Base-by-base conservation (phyloP, 352 stramenopile species). In the Pythium phragmiticola region DNA sequence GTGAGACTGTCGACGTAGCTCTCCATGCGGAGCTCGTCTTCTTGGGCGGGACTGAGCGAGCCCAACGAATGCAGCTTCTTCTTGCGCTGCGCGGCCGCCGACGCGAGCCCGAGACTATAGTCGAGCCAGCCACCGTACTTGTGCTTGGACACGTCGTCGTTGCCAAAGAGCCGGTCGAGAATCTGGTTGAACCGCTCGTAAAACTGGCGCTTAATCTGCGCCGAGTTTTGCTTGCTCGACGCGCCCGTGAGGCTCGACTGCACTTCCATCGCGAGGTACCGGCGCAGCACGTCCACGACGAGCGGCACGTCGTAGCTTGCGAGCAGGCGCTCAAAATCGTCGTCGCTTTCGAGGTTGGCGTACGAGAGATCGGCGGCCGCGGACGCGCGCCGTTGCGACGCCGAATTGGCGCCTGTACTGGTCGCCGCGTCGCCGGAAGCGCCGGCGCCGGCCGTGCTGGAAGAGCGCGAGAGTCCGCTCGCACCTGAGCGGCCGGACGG, bases 111-210 rank as follows among this genome's bases (percentile, higher is more conserved):
- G 9, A 78, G 68, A 62, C 83, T 91, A 68, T 92, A 90, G 72
- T 94, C 85, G n/a, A 94, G 66, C 85, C 81, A 94, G 28, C 85
- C 85, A 33, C 85, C 85, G 63, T 76, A 84, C 66, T 92, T 90
- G 61, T 88, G 80, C 74, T 82, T 91, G 60, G 85, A 94, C 13
- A 82, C 63, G 0, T 85, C 65, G 69, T 94, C 83, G 39, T 76
- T 80, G 42, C 85, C 85, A 59, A 91, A 92, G 4, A 94, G 51
- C 36, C 85, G 83, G 69, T 94, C 85, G 34, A 94, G 60, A 21
- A 94, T 78, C 72, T 91, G 85, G 72, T 92, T 92, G 58, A 94
- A 91, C 30, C 85, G 85, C 65, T 92, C 85, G 70, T 94, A 94
- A 61, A 94, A 92, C 57, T 89, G 82, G 57, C 85, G 80, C 37